Evolutionary conservation across 2,329 filamentous ascomycete species (phyloP).

Genomic region (Aphanoascus verrucosus): DNA sequence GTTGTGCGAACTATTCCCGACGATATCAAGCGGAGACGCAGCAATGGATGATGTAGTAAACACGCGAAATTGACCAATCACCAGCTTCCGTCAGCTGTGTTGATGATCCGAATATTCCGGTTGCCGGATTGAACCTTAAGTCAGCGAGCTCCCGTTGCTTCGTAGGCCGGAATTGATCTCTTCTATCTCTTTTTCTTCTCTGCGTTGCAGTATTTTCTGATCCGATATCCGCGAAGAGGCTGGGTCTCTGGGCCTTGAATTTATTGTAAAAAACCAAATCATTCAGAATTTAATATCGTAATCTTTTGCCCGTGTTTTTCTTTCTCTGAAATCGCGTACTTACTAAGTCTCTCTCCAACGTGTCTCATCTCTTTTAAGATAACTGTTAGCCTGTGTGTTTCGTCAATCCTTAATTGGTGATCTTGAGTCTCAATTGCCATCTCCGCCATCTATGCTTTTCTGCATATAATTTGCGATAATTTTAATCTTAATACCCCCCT

Average conservation of each 20-base stretch:
- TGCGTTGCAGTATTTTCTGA: neutral
- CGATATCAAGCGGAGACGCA: neutral
- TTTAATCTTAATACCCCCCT: neutral
- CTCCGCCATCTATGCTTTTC: neutral
- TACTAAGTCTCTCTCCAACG: too few species aligned
- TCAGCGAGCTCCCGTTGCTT: neutral
- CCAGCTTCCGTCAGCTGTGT: neutral
- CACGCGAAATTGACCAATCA: neutral
- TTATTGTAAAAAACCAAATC: too few species aligned
- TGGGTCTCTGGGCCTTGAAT: too few species aligned
- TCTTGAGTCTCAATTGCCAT: too few species aligned
- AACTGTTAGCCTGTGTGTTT: too few species aligned
- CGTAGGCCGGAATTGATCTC: neutral
- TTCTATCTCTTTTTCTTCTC: neutral
- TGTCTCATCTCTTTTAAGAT: too few species aligned
- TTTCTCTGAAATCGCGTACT: too few species aligned
- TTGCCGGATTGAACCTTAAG: constrained; percentile 2
- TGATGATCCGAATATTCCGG: neutral
- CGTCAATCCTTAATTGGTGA: too few species aligned
- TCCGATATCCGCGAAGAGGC: too few species aligned
- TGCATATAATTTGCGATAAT: neutral
- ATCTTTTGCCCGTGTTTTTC: too few species aligned
- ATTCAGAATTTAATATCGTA: too few species aligned
- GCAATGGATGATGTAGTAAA: neutral
- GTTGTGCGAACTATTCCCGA: neutral